These are phyloP conservation scores for Fusarium globosum DNA, from an alignment of 2,329 filamentous ascomycete genomes.

Conservation along the genomic window DNA sequence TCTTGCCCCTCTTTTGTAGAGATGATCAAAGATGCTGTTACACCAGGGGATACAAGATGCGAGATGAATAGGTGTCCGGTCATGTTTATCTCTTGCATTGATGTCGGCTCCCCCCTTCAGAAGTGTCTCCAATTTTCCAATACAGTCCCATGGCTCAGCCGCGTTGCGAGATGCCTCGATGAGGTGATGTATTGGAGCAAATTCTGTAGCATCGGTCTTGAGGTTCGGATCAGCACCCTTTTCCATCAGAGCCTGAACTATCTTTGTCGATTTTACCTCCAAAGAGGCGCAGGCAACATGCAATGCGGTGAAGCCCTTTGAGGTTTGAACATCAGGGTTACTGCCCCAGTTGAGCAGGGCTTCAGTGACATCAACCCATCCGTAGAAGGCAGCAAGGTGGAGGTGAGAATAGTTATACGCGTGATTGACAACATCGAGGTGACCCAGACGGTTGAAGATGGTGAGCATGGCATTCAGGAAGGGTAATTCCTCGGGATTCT, in stretches of 20 bases:
- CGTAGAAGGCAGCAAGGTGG: neutral
- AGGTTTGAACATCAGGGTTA: neutral
- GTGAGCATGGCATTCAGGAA: neutral
- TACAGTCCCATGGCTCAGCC: neutral
- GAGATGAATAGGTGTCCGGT: neutral
- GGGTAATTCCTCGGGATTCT: accelerated
- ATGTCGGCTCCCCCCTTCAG: neutral
- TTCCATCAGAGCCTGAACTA: neutral
- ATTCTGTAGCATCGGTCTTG: neutral
- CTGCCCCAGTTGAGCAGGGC: neutral
- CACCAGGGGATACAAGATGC: neutral
- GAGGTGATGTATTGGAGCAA: neutral
- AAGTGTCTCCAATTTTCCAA: neutral
- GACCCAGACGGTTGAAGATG: neutral
- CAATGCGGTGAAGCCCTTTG: neutral
- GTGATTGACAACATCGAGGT: neutral
- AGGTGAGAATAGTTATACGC: neutral
- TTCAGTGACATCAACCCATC: neutral
- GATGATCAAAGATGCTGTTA: neutral
- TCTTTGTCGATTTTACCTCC: neutral
- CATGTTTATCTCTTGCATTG: accelerated
- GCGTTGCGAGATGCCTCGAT: neutral
- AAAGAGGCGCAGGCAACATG: neutral
- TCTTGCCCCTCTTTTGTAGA: neutral
- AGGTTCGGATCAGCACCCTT: neutral